Percentiles rank a stretch among this genome's conserved stretches.
Evolutionary conservation across 1,139 yeast genomes (phyloP).

Genomic region (Pneumocystis carinii): DNA sequence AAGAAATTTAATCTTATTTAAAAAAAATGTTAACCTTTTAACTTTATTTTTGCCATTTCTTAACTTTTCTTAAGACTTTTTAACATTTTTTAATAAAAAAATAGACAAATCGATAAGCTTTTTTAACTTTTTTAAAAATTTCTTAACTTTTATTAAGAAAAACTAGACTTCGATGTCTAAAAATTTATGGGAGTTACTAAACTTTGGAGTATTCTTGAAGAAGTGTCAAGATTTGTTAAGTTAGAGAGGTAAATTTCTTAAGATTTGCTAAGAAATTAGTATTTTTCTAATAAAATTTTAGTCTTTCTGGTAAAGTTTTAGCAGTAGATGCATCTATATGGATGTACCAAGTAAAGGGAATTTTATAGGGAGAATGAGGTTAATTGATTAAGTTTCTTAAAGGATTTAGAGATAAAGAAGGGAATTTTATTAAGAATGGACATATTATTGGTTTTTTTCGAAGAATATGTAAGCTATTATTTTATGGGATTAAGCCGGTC

Average conservation of each 20-base stretch:
- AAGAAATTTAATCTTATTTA: neutral
- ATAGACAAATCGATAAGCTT: neutral
- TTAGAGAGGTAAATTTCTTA: slow-evolving; percentile 51
- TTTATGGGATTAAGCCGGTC: slow-evolving; percentile 78
- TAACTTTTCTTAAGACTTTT: neutral
- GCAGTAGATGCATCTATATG: slow-evolving; percentile 98
- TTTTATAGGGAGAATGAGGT: neutral
- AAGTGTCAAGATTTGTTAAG: slow-evolving; percentile 79
- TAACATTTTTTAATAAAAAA: neutral
- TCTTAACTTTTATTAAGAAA: neutral
- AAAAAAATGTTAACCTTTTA: neutral
- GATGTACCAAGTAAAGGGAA: slow-evolving; percentile 53
- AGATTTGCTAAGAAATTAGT: neutral
- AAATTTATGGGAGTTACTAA: slow-evolving; percentile 81
- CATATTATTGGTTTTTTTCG: slow-evolving; percentile 91
- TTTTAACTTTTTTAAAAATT: neutral
- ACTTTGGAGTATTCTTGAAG: slow-evolving; percentile 83
- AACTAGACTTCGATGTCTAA: neutral
- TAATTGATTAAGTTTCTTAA: slow-evolving; percentile 40
- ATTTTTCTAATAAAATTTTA: neutral
- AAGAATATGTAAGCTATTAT: slow-evolving; percentile 77
- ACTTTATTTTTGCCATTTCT: slow-evolving; percentile 6
- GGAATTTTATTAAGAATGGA: slow-evolving; percentile 60
- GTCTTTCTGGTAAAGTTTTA: slow-evolving; percentile 41
- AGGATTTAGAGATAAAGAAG: slow-evolving; percentile 81